Percentiles rank a stretch among this genome's conserved stretches.
These are phyloP conservation scores for Balakata baccata DNA, from an alignment of 345 rosid genomes.

Conservation along the genomic window DNA sequence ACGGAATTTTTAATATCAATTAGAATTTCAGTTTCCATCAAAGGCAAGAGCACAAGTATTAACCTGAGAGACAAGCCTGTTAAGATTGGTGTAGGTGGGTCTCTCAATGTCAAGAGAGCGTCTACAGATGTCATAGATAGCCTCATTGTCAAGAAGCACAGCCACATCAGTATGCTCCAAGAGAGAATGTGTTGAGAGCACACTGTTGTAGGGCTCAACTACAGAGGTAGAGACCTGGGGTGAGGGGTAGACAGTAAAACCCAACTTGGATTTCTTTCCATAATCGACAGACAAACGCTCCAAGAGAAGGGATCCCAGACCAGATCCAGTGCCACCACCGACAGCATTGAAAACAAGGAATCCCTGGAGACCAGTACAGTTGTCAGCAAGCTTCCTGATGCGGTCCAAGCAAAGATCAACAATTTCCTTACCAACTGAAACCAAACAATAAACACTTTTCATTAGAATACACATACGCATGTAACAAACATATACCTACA, in stretches of 20 bases:
- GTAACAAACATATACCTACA: not conserved
- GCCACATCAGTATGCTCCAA: slow-evolving; percentile 31
- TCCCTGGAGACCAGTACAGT: slow-evolving; percentile 31
- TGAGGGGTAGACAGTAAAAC: slow-evolving; percentile 30
- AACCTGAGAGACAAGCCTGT: slow-evolving; percentile 32
- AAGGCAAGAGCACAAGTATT: not conserved
- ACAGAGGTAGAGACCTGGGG: slow-evolving; percentile 32
- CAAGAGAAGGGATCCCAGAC: slow-evolving; percentile 31
- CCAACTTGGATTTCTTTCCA: slow-evolving; percentile 32
- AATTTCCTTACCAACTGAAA: slow-evolving; percentile 29
- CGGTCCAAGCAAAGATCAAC: slow-evolving; percentile 32
- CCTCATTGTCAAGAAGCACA: slow-evolving; percentile 30
- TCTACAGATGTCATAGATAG: slow-evolving; percentile 31
- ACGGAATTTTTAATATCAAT: not conserved
- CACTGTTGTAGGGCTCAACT: slow-evolving; percentile 34
- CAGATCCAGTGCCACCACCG: slow-evolving; percentile 33
- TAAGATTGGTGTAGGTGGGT: slow-evolving; percentile 31
- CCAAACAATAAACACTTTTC: not conserved
- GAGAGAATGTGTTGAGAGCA: slow-evolving; percentile 30
- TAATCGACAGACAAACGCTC: slow-evolving; percentile 31
- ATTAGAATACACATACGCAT: not conserved
- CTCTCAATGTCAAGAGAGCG: slow-evolving; percentile 33
- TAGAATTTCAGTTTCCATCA: no score
- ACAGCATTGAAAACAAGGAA: slow-evolving; percentile 33
- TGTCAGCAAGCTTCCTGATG: slow-evolving; percentile 29